Percentiles rank a stretch among this genome's conserved stretches.
phyloP scores from a whole-genome alignment of 768 basidiomycete genomes.

The Pleurotus sapidus region DNA sequence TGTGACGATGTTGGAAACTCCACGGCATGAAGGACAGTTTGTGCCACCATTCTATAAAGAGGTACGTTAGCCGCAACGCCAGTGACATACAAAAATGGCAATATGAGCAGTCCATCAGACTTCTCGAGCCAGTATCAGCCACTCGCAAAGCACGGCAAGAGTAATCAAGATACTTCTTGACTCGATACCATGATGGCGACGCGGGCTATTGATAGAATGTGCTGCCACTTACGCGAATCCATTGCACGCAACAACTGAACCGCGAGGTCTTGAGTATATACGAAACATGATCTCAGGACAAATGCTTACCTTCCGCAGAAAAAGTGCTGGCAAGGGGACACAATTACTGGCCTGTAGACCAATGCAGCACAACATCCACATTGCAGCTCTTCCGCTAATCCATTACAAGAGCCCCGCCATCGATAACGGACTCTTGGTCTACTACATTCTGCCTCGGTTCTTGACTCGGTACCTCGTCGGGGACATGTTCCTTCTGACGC shows the following conservation, averaged over 20 bases:
- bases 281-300: background rate
- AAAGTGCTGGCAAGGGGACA: conserved; percentile 86
- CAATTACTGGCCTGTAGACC: conserved; percentile 78
- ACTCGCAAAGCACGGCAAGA: no score
- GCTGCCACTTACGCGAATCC: conserved; percentile 70
- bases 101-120: background rate
- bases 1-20: conserved; percentile 60
- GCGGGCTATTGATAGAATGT: conserved; percentile 3
- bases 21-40: conserved; percentile 80
- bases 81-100: conserved; percentile 11
- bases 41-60: conserved; percentile 72
- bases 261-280: background rate
- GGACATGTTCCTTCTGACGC: conserved; percentile 49
- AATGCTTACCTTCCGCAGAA: conserved; percentile 77
- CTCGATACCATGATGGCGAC: no score
- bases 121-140: no score
- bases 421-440: conserved; percentile 1
- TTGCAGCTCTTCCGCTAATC: conserved; percentile 71
- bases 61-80: conserved; percentile 5
- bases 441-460: background rate
- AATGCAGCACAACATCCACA: conserved; percentile 86
- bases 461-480: background rate
- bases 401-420: conserved; percentile 44
- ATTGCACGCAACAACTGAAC: conserved; percentile 72
- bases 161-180: no score